phyloP scores from a whole-genome alignment of 768 basidiomycete genomes.

The Sarcodon aspratus region DNA sequence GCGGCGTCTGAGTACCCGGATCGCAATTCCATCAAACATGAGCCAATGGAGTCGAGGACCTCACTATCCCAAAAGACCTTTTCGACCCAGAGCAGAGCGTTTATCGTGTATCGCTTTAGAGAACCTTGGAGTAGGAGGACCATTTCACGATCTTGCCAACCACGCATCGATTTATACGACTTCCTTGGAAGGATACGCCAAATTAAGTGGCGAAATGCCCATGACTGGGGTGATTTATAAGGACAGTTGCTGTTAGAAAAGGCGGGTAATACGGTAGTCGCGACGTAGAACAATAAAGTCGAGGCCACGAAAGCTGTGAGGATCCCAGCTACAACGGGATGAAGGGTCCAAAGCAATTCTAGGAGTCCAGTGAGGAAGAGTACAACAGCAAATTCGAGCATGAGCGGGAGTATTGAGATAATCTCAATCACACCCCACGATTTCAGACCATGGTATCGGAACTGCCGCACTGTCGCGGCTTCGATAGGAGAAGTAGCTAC shows the following conservation, averaged over 20 bases:
- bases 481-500: not conserved
- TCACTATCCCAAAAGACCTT: not conserved
- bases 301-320: constrained; percentile 1
- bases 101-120: not conserved
- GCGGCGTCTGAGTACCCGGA: not conserved
- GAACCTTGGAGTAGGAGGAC: not conserved
- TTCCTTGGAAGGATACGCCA: not conserved
- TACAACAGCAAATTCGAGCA: constrained; percentile 6
- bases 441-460: constrained; percentile 1
- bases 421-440: constrained; percentile 5
- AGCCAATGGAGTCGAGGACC: not conserved
- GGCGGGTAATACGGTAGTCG: constrained; percentile 3
- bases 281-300: constrained; percentile 5
- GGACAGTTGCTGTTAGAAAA: not conserved
- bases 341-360: constrained; percentile 9
- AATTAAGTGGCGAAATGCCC: not conserved
- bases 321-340: constrained; percentile 5
- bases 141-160: not conserved
- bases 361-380: constrained; percentile 12
- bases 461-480: constrained; percentile 1
- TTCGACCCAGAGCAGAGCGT: not conserved
- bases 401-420: constrained; percentile 3
- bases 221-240: not conserved
- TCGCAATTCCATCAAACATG: not conserved
- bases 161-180: not conserved